Evolutionary conservation across 164 flowering plant genomes (phyloP).

Genomic region (Malania oleifera): DNA sequence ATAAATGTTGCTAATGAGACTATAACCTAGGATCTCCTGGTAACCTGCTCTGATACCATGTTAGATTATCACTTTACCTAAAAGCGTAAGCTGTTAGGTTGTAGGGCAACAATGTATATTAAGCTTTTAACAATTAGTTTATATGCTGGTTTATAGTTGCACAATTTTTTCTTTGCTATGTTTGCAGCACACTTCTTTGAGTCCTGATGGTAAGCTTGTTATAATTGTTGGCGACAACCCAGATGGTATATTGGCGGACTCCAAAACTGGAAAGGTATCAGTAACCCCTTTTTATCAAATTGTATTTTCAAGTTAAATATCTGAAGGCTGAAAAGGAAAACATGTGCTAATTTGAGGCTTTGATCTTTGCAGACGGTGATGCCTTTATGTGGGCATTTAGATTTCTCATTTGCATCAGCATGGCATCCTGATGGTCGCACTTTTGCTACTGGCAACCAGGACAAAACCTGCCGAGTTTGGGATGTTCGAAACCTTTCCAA

Average conservation of each 20-base stretch:
- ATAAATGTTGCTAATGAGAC: too few species aligned
- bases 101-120: too few species aligned
- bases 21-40: too few species aligned
- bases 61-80: too few species aligned
- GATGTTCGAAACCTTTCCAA: conserved; percentile 65
- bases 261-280: conserved; percentile 74
- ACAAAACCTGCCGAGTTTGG: conserved; percentile 94
- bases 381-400: conserved; percentile 66
- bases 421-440: conserved; percentile 89
- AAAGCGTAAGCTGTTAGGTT: too few species aligned
- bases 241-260: conserved; percentile 67
- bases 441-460: conserved; percentile 96
- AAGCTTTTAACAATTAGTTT: not conserved
- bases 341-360: not conserved
- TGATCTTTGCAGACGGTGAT: conserved; percentile 39
- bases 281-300: not conserved
- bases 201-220: conserved; percentile 83
- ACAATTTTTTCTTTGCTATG: not conserved
- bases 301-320: not conserved
- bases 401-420: conserved; percentile 93
- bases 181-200: conserved; percentile 77
- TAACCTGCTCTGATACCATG: too few species aligned
- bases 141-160: not conserved
- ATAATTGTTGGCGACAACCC: conserved; percentile 83
- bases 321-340: not conserved